These are phyloP conservation scores for Paradendryphiella salina DNA, from an alignment of 2,329 filamentous ascomycete genomes.

Conservation along the genomic window DNA sequence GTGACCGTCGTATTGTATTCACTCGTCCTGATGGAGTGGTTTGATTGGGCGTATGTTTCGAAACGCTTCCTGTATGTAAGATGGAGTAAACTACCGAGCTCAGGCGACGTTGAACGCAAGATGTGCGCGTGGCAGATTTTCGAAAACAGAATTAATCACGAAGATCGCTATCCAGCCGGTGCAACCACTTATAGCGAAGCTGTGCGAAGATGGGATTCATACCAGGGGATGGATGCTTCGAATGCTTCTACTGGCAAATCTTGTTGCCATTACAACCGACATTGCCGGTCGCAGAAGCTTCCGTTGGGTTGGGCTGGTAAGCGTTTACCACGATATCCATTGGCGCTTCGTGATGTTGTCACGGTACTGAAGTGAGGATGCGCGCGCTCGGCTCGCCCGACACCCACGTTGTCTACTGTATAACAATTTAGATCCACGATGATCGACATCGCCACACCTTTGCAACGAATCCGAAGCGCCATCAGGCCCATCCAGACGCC, in stretches of 20 bases:
- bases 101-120: slow-evolving; percentile 1
- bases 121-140: background rate
- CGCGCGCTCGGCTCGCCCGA: slow-evolving; percentile 11
- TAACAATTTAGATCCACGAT: background rate
- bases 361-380: slow-evolving; percentile 7
- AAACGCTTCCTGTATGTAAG: slow-evolving; percentile 30
- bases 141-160: background rate
- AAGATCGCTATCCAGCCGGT: background rate
- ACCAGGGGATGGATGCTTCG: background rate
- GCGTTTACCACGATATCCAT: background rate
- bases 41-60: slow-evolving; percentile 37
- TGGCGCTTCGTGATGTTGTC: slow-evolving; percentile 12
- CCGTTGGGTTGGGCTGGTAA: background rate
- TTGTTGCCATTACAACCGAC: background rate
- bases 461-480: slow-evolving; percentile 11
- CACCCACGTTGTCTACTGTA: slow-evolving; percentile 11
- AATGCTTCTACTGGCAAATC: background rate
- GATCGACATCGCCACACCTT: slow-evolving; percentile 11
- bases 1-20: slow-evolving; percentile 14
- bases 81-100: slow-evolving; percentile 13
- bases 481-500: slow-evolving; percentile 17
- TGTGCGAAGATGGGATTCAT: background rate
- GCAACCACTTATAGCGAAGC: background rate
- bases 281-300: background rate
- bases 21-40: slow-evolving; percentile 2